These are phyloP conservation scores for Leccinum angustisporum DNA, from an alignment of 1,284 basidiomycete species.

Conservation along the genomic window DNA sequence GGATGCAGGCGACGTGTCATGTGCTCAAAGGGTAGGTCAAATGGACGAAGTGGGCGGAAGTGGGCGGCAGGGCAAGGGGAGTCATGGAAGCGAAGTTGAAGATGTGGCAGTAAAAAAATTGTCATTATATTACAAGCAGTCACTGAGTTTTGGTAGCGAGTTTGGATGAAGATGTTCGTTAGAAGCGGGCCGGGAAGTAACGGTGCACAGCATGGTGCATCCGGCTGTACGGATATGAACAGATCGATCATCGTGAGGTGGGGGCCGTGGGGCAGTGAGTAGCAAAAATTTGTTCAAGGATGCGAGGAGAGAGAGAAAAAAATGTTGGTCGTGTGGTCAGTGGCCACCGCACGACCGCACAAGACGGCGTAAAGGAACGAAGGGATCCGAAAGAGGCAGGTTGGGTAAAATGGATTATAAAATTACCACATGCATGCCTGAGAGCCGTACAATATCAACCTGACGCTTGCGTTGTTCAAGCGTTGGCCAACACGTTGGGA, in stretches of 20 bases:
- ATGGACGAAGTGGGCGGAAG: constrained; percentile 25
- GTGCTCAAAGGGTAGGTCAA: constrained; percentile 25
- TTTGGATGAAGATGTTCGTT: constrained; percentile 11
- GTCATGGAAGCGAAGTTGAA: constrained; percentile 28
- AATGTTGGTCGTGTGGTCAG: not conserved
- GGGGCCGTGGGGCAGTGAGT: not conserved
- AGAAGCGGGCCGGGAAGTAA: constrained; percentile 22
- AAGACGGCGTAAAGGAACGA: constrained; percentile 2
- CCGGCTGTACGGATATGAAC: constrained; percentile 36
- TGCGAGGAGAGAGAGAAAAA: constrained; percentile 5
- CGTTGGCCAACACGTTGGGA: constrained; percentile 11
- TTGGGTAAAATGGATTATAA: constrained; percentile 9
- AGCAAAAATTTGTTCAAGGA: constrained; percentile 25
- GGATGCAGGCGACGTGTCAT: constrained; percentile 27
- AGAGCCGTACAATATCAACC: constrained; percentile 25
- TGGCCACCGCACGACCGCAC: constrained; percentile 5
- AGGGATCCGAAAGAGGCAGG: constrained; percentile 17
- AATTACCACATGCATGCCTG: constrained; percentile 17
- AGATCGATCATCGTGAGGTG: constrained; percentile 17
- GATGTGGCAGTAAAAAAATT: constrained; percentile 16
- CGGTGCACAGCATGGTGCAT: constrained; percentile 22
- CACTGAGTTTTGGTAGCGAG: constrained; percentile 10
- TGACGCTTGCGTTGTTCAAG: not conserved
- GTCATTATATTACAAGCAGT: constrained; percentile 11
- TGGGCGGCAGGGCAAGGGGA: constrained; percentile 23